Conservation (phyloP, 768 basidiomycete genomes). For the Lanmaoa rubissima region DNA sequence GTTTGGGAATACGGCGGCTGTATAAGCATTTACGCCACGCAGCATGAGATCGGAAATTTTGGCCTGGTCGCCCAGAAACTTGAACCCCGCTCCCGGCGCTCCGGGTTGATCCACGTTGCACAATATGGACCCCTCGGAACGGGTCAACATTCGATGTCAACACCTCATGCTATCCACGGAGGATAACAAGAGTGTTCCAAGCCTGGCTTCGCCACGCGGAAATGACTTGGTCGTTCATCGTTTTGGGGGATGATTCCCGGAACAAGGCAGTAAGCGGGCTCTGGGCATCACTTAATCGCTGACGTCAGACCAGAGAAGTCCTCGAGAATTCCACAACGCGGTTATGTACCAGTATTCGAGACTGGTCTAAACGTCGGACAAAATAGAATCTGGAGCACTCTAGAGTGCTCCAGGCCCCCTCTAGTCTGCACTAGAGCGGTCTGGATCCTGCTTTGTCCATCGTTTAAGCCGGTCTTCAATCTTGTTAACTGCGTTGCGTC, state of each 20-base stretch:
- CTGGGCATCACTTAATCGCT: not conserved
- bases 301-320: not conserved
- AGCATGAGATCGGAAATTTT: conserved; percentile 13
- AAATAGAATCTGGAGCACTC: too few relatives aligned
- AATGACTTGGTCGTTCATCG: conserved; percentile 1
- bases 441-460: too few relatives aligned
- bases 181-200: not conserved
- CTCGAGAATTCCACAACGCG: not conserved
- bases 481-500: not conserved
- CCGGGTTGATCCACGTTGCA: conserved; percentile 3
- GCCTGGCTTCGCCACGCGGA: conserved; percentile 9
- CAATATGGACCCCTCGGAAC: not conserved
- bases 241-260: not conserved
- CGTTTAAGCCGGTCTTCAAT: too few relatives aligned
- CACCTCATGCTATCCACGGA: conserved; percentile 3
- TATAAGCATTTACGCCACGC: not conserved
- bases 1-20: conserved; percentile 6
- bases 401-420: too few relatives aligned
- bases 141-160: conserved; percentile 4
- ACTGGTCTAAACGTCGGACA: too few relatives aligned
- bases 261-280: conserved; percentile 1
- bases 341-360: too few relatives aligned
- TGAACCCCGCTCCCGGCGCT: conserved; percentile 6
- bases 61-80: conserved; percentile 1
- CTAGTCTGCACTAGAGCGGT: too few relatives aligned